Conservation (phyloP, 1,284 basidiomycete species). For the Microbotryum scabiosae region DNA sequence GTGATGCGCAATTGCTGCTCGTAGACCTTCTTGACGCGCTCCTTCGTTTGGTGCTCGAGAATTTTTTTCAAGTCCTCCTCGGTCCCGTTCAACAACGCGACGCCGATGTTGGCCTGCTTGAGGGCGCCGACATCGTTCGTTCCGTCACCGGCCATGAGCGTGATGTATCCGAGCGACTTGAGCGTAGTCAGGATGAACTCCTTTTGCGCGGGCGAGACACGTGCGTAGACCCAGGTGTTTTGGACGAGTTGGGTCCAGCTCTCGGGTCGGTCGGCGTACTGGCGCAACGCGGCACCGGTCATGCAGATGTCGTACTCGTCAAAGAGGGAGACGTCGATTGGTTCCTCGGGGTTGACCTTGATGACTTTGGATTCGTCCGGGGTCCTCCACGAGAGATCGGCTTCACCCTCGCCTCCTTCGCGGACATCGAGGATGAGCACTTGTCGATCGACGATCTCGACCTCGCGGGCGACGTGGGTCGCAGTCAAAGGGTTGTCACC, state of each 20-base stretch:
- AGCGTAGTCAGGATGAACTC: slow-evolving; percentile 83
- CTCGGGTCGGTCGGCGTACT: slow-evolving; percentile 55
- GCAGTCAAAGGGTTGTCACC: slow-evolving; percentile 94
- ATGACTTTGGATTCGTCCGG: slow-evolving; percentile 82
- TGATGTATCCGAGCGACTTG: slow-evolving; percentile 76
- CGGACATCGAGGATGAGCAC: slow-evolving; percentile 80
- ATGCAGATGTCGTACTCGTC: slow-evolving; percentile 85
- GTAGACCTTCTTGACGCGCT: slow-evolving; percentile 89
- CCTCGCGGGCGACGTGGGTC: slow-evolving; percentile 83
- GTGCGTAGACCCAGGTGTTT: slow-evolving; percentile 92
- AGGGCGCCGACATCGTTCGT: slow-evolving; percentile 95
- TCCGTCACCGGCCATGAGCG: slow-evolving; percentile 93
- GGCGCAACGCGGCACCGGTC: slow-evolving; percentile 81
- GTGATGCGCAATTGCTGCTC: slow-evolving; percentile 86
- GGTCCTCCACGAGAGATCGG: slow-evolving; percentile 46
- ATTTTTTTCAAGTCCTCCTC: slow-evolving; percentile 85
- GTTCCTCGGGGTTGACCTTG: slow-evolving; percentile 64
- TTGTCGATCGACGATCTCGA: slow-evolving; percentile 90
- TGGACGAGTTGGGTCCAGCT: slow-evolving; percentile 71
- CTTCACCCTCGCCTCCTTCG: slow-evolving; percentile 63
- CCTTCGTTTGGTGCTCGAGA: slow-evolving; percentile 77
- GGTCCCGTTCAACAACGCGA: slow-evolving; percentile 83
- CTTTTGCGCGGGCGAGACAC: slow-evolving; percentile 90
- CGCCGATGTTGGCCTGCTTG: slow-evolving; percentile 90
- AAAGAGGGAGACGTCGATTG: slow-evolving; percentile 67